A percentile compares a stretch with the other conserved stretches of the same genome.
phyloP scores from a whole-genome alignment of 345 rosid genomes.

The Syzygium aromaticum region DNA sequence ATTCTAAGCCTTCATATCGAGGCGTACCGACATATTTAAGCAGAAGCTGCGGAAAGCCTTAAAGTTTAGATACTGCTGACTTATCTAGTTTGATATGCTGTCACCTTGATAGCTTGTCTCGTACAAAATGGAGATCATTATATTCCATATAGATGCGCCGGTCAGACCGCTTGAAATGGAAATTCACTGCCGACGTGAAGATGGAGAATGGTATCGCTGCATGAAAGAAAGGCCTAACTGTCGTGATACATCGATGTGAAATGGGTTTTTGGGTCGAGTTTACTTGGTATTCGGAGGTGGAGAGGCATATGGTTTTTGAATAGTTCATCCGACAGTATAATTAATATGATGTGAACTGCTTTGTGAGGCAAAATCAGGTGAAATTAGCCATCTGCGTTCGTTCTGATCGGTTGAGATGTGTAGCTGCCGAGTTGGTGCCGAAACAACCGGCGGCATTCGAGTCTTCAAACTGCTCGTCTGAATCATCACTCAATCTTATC shows the following conservation, averaged over 20 bases:
- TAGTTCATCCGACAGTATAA: no score
- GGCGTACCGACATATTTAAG: slow-evolving; percentile 34
- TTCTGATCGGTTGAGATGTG: slow-evolving; percentile 5
- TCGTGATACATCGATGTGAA: no score
- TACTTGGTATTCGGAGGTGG: no score
- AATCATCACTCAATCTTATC: no score
- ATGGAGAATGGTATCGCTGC: no score
- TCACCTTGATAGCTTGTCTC: background rate
- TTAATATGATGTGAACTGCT: no score
- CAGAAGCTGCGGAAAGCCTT: slow-evolving; percentile 26
- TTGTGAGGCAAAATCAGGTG: background rate
- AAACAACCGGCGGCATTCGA: background rate
- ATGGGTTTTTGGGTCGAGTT: no score
- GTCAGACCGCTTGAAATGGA: no score
- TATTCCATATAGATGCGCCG: background rate
- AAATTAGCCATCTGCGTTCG: slow-evolving; percentile 1
- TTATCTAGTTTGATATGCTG: background rate
- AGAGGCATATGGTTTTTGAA: no score
- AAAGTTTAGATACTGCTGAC: background rate
- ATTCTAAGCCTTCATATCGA: slow-evolving; percentile 47
- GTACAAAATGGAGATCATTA: background rate
- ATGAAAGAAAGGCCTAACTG: no score
- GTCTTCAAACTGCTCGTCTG: background rate
- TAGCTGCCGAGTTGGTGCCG: background rate
- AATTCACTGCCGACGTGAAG: no score